These are phyloP conservation scores for Saposhnikovia divaricata DNA, from an alignment of 129 eudicot genomes.

Conservation along the genomic window DNA sequence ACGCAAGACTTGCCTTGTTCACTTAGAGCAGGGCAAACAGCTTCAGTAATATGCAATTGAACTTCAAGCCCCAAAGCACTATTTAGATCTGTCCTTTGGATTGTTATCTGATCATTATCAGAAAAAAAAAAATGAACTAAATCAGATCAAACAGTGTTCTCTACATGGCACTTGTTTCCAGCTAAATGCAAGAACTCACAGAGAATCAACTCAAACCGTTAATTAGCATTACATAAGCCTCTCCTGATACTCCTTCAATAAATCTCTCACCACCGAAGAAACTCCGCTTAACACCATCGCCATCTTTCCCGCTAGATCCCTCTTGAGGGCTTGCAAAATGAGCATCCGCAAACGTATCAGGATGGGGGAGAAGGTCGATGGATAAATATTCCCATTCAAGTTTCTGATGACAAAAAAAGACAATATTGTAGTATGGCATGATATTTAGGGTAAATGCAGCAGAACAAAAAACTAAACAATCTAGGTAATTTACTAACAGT, in stretches of 20 bases:
- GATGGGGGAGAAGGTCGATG: conserved; percentile 95
- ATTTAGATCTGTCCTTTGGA: conserved; percentile 84
- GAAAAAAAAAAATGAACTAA: conserved; percentile 15
- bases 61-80: conserved; percentile 89
- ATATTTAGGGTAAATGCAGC: not conserved
- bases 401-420: conserved; percentile 52
- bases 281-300: conserved; percentile 89
- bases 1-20: conserved; percentile 68
- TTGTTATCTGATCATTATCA: conserved; percentile 59
- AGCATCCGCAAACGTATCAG: conserved; percentile 83
- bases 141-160: conserved; percentile 17
- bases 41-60: conserved; percentile 83
- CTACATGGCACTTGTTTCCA: conserved; percentile 10
- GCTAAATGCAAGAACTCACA: conserved; percentile 18
- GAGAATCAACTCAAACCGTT: conserved; percentile 23
- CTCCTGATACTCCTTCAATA: conserved; percentile 95
- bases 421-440: conserved; percentile 16
- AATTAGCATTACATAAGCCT: conserved; percentile 75
- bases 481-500: not conserved
- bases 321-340: conserved; percentile 54
- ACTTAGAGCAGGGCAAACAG: conserved; percentile 94
- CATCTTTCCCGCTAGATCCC: conserved; percentile 61
- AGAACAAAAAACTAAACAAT: not conserved
- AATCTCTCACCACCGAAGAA: conserved; percentile 98
- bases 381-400: conserved; percentile 96